These are phyloP conservation scores for Ampelocalamus luodianensis DNA, from an alignment of 176 grass and related monocot species.

Conservation along the genomic window DNA sequence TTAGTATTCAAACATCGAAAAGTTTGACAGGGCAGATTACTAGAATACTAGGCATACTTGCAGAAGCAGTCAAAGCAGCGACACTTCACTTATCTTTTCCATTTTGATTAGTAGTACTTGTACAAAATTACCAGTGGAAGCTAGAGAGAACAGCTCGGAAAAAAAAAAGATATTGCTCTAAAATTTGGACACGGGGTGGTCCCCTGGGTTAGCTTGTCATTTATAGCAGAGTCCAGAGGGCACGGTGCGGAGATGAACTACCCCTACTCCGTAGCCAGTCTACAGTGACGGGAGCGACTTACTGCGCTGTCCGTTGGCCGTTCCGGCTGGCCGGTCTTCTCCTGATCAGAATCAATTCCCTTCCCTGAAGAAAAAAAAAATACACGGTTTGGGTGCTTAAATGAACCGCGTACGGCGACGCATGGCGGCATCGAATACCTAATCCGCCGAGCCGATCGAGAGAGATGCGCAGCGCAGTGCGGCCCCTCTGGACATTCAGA, in stretches of 20 bases:
- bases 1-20: too few species aligned
- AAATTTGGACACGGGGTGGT: slow-evolving; percentile 12
- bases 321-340: neutral
- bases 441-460: neutral
- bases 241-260: neutral
- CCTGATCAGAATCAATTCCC: neutral
- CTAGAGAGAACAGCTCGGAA: neutral
- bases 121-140: neutral
- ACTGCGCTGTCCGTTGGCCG: neutral
- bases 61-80: neutral
- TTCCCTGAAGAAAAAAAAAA: neutral
- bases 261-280: neutral
- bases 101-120: neutral
- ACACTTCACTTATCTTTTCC: neutral
- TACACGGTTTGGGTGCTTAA: slow-evolving; percentile 31
- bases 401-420: slow-evolving; percentile 35
- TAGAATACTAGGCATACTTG: neutral
- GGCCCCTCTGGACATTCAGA: neutral
- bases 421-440: neutral
- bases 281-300: neutral
- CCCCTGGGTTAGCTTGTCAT: slow-evolving; percentile 31
- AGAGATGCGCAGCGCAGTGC: neutral
- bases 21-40: too few species aligned
- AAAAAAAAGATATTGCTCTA: neutral
- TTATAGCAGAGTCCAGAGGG: neutral